These are phyloP conservation scores for Fistulifera pelliculosa DNA, from an alignment of 108 stramenopile species.

Conservation along the genomic window DNA sequence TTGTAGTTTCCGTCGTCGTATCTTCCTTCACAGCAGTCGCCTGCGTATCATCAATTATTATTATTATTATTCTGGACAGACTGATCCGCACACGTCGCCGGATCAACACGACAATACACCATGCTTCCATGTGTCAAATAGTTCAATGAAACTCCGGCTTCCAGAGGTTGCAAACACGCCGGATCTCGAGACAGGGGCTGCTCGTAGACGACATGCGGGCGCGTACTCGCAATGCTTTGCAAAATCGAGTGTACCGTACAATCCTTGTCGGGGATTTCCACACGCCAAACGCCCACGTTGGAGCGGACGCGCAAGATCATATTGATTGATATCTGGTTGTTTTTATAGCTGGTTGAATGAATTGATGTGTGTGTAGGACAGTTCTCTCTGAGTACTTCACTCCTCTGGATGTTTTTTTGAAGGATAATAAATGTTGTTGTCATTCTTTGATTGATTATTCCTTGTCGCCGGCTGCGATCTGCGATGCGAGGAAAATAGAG, in stretches of 20 bases:
- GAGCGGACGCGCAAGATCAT: slow-evolving; percentile 82
- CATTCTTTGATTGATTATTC: too few relatives aligned
- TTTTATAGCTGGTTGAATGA: too few relatives aligned
- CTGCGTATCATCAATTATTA: neutral
- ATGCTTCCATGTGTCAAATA: slow-evolving; percentile 52
- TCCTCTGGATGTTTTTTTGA: too few relatives aligned
- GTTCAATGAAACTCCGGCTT: slow-evolving; percentile 11
- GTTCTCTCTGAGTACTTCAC: too few relatives aligned
- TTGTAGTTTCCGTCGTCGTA: slow-evolving; percentile 1
- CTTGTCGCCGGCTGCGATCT: too few relatives aligned
- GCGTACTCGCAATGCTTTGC: slow-evolving; percentile 40
- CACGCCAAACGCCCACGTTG: slow-evolving; percentile 80
- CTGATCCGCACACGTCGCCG: slow-evolving; percentile 44
- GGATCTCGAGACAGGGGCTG: slow-evolving; percentile 57
- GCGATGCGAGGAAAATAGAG: too few relatives aligned
- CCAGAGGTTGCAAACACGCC: slow-evolving; percentile 36
- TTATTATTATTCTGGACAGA: neutral
- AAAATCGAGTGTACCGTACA: slow-evolving; percentile 40
- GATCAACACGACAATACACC: slow-evolving; percentile 79
- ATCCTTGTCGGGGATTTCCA: slow-evolving; percentile 35
- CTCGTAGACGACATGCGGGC: slow-evolving; percentile 66
- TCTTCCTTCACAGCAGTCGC: neutral
- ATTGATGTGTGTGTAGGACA: too few relatives aligned
- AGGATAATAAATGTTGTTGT: neutral
- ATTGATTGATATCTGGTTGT: too few relatives aligned